These are phyloP conservation scores for Melocanna baccifera DNA, from an alignment of 176 grass and related monocot genomes.

Conservation along the genomic window DNA sequence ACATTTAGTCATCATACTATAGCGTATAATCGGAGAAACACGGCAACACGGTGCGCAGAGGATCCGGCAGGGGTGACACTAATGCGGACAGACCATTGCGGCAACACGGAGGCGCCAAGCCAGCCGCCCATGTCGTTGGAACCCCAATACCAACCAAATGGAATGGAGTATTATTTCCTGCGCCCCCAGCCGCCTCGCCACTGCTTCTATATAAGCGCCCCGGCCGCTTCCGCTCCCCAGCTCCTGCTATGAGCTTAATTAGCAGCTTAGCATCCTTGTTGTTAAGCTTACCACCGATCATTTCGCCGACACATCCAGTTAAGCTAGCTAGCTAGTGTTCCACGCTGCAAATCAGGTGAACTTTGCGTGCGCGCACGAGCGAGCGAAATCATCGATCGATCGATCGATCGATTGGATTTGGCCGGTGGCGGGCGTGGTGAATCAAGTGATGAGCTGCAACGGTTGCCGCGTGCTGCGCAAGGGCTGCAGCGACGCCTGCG, in stretches of 20 bases:
- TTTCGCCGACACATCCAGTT: neutral
- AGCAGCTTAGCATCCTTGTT: neutral
- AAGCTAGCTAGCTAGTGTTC: neutral
- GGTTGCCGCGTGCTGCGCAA: slow-evolving; percentile 78
- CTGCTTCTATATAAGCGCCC: slow-evolving; percentile 14
- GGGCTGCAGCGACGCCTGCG: slow-evolving; percentile 80
- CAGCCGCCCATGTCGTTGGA: slow-evolving; percentile 44
- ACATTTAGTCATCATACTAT: neutral
- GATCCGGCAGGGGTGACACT: slow-evolving; percentile 8
- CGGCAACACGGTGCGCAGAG: too few relatives aligned
- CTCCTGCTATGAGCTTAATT: neutral
- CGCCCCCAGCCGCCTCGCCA: neutral
- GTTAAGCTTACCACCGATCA: neutral
- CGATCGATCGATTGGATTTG: neutral
- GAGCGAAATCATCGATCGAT: neutral
- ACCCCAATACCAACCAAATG: slow-evolving; percentile 11
- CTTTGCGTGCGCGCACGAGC: neutral
- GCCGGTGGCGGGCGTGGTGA: neutral
- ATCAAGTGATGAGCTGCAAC: slow-evolving; percentile 73
- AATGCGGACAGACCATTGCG: slow-evolving; percentile 11
- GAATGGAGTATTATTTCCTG: neutral
- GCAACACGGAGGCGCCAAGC: slow-evolving; percentile 49
- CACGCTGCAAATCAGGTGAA: neutral
- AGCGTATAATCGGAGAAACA: neutral
- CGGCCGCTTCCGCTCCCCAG: neutral